Base-by-base conservation (phyloP, 176 grass and related monocot genomes). In the Guadua angustifolia region DNA sequence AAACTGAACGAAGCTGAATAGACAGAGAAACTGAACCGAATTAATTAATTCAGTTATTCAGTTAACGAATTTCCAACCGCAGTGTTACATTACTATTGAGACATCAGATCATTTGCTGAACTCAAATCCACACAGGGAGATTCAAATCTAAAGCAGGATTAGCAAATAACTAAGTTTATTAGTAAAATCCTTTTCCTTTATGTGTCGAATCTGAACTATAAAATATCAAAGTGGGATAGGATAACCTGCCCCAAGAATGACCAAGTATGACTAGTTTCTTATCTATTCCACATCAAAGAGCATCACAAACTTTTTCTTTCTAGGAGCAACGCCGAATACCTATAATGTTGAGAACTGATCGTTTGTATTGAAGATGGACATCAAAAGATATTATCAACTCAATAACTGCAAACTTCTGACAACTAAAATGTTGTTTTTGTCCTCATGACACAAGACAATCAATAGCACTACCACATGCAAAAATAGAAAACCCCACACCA, bases 311-410 rank as follows among this genome's bases (percentile, higher is more conserved):
- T 36, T 21, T 68, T 53, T 40, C 60, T 63, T 78, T 60, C 17
- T 18, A 21, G 25, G 6, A 82, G 53, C 35, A 73, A 46, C 9
- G 44, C 2, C 3, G 5, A 63, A 62, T 61, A 82, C 45, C 61
- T 43, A 18, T 49, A 43, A 44, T 56, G 38, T 47, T 45, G 25
- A 79, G 39, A 79, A 46, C 42, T 56, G 59, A 46, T 59, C 57
- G 12, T 40, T 86, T 79, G 44, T 24, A 40, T 66, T 73, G 49
- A 73, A 55, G n/a, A 49, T 9, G 71, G 24, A 39, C 10, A 52
- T 77, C 4, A 59, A 43, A 21, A 64, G 1, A 22, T 52, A 64
- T 42, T 42, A 49, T 29, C 1, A n/a, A n/a, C n/a, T n/a, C n/a
- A n/a, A n/a, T n/a, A 22, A 18, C 44, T 53, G 19, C 4, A 43